Conservation (phyloP, 2,329 filamentous ascomycete species). For the Graphilbum sp. region DNA sequence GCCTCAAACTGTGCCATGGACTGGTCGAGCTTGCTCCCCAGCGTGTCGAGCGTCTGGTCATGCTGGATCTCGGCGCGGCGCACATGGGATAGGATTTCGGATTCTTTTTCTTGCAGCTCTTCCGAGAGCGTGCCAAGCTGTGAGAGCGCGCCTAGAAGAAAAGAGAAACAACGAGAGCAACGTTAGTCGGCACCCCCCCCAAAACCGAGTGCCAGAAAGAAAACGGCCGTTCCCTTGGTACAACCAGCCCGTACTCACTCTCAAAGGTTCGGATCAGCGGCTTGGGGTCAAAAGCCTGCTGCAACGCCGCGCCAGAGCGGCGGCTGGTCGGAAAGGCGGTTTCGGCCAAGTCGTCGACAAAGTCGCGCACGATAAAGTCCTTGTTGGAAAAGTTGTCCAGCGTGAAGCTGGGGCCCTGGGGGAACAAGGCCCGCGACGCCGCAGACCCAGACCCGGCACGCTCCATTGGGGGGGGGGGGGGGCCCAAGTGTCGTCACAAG, state of each 20-base stretch:
- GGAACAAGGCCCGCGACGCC: constrained; percentile 52
- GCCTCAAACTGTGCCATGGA: constrained; percentile 86
- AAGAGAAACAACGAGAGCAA: too few relatives aligned
- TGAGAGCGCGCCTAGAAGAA: constrained; percentile 39
- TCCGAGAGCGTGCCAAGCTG: constrained; percentile 58
- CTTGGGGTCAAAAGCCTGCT: constrained; percentile 74
- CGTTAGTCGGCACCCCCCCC: neutral
- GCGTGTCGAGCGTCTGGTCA: constrained; percentile 72
- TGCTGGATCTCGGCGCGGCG: constrained; percentile 85
- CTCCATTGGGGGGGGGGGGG: constrained; percentile 26
- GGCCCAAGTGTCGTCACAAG: too few relatives aligned
- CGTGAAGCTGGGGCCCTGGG: constrained; percentile 66
- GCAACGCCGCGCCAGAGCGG: constrained; percentile 50
- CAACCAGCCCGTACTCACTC: constrained; percentile 24
- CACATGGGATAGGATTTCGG: constrained; percentile 77
- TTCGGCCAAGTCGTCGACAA: constrained; percentile 85
- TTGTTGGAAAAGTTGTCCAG: constrained; percentile 77
- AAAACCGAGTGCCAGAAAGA: too few relatives aligned
- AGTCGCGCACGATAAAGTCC: constrained; percentile 97
- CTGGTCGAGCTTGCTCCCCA: constrained; percentile 79
- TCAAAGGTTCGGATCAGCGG: constrained; percentile 94
- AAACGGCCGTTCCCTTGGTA: too few relatives aligned
- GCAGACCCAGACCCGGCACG: constrained; percentile 20
- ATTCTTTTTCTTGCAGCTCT: constrained; percentile 78
- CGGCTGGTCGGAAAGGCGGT: constrained; percentile 64